phyloP scores from a whole-genome alignment of 2,329 filamentous ascomycete species.

The Parastagonospora nodorum region DNA sequence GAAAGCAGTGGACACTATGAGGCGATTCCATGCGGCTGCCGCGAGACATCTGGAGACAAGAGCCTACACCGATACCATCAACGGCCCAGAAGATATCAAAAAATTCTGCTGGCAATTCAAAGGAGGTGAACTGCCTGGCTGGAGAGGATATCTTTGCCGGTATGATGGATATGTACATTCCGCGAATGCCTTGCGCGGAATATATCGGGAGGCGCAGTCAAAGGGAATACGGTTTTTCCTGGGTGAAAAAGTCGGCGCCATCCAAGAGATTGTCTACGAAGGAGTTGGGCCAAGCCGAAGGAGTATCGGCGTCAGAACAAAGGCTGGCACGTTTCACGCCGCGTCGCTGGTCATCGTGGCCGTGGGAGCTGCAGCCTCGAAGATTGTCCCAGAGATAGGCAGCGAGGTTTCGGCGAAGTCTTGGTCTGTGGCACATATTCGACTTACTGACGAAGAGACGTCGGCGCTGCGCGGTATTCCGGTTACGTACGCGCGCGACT shows the following conservation, averaged over 20 bases:
- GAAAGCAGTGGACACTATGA: slow-evolving; percentile 56
- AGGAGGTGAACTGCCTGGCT: slow-evolving; percentile 54
- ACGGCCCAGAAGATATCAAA: slow-evolving; percentile 47
- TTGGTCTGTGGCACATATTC: slow-evolving; percentile 65
- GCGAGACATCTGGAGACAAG: slow-evolving; percentile 49
- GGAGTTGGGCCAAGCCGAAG: slow-evolving; percentile 22
- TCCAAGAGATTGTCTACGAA: slow-evolving; percentile 49
- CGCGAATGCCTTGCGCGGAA: slow-evolving; percentile 55
- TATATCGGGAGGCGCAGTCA: slow-evolving; percentile 51
- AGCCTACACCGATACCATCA: slow-evolving; percentile 34
- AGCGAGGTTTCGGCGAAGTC: slow-evolving; percentile 60
- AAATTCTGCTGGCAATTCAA: slow-evolving; percentile 53
- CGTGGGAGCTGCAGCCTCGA: slow-evolving; percentile 56
- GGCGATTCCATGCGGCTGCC: slow-evolving; percentile 49
- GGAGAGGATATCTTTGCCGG: slow-evolving; percentile 64
- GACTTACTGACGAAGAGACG: slow-evolving; percentile 61
- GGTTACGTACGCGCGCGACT: slow-evolving; percentile 64
- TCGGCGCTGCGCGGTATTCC: slow-evolving; percentile 62
- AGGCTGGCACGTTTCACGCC: slow-evolving; percentile 45
- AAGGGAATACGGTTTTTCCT: slow-evolving; percentile 53
- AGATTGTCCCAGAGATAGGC: slow-evolving; percentile 57
- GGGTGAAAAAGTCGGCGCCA: slow-evolving; percentile 47
- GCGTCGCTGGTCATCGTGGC: slow-evolving; percentile 56
- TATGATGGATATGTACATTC: slow-evolving; percentile 64
- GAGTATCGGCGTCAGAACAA: slow-evolving; percentile 45